Evolutionary conservation across 306 rosid genomes (phyloP), one percentile per base, ranked within the genome.

Genomic region (Prunus kanzakura): DNA sequence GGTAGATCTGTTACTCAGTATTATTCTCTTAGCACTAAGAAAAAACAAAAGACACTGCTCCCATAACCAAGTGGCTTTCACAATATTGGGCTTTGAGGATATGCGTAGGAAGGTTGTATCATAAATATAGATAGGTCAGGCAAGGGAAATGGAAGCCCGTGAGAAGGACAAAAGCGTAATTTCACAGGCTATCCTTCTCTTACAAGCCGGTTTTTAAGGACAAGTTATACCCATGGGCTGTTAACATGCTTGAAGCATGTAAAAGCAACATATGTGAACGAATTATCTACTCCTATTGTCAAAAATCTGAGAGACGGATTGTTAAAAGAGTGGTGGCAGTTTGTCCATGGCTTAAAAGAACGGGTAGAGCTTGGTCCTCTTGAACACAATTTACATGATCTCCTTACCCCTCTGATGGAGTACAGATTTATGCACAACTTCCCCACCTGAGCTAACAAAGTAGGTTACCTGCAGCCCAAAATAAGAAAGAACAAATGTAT

Each of bases 351-450:
- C 27, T 25, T 25, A 25, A 25, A 51, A 51, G 56, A 51, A 51
- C 1, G n/a, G 57, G 43, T 46, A 22, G 22, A 47, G 13, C 18
- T n/a, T 66, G 79, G 18, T 67, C 75, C 47, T 68, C 73, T 55
- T 52, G 14, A 32, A 30, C 30, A 51, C 57, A 62, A n/a, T 73
- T 80, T 76, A 82, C 83, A 84, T 86, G 69, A 38, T 71, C 60
- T 80, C 88, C 79, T 45, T 78, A n/a, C 90, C 88, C 78, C 56
- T 78, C 83, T 85, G 86, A 51, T 84, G 90, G 65, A 82, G 80
- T 55, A 84, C 58, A 76, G 76, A 80, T 80, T 52, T 78, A 60
- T 76, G 83, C 38, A 62, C 79, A 66, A 82, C 78, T 70, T 80
- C 84, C 20, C 88, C 88, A 43, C 51, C 55, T 8, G 76, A 69